Conservation (phyloP, 331 rosid genomes). For the Prunus yedoensis region DNA sequence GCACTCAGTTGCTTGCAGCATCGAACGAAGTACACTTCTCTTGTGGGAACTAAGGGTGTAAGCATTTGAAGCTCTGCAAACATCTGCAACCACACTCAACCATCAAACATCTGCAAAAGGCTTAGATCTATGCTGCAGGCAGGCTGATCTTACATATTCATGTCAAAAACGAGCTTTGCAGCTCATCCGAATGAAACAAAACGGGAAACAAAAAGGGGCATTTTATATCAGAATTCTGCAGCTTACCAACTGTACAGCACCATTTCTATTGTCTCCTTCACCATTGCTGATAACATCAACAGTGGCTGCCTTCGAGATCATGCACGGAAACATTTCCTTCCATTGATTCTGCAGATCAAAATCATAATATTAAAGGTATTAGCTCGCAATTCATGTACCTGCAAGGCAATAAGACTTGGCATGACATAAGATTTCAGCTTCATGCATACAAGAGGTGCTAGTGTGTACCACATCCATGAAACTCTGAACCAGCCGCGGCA, state of each 20-base stretch:
- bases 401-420: neutral
- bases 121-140: neutral
- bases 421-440: neutral
- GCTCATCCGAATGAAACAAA: neutral
- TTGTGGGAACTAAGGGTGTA: slow-evolving; percentile 86
- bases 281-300: slow-evolving; percentile 84
- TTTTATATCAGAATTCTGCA: no score
- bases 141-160: neutral
- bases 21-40: slow-evolving; percentile 90
- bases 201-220: neutral
- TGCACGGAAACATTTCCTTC: slow-evolving; percentile 97
- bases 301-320: slow-evolving; percentile 85
- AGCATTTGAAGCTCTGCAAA: slow-evolving; percentile 96
- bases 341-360: slow-evolving; percentile 68
- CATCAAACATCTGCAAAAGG: neutral
- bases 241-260: slow-evolving; percentile 90
- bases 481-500: slow-evolving; percentile 47
- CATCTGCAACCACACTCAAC: slow-evolving; percentile 57
- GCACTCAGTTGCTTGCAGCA: slow-evolving; percentile 72
- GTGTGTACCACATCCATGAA: slow-evolving; percentile 56
- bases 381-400: neutral
- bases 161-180: neutral
- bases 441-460: neutral
- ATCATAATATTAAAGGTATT: neutral
- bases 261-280: slow-evolving; percentile 67